A percentile compares a stretch with the other conserved stretches of the same genome.
Conservation (phyloP, 2,329 filamentous ascomycete genomes). For the Neopestalotiopsis rosae region DNA sequence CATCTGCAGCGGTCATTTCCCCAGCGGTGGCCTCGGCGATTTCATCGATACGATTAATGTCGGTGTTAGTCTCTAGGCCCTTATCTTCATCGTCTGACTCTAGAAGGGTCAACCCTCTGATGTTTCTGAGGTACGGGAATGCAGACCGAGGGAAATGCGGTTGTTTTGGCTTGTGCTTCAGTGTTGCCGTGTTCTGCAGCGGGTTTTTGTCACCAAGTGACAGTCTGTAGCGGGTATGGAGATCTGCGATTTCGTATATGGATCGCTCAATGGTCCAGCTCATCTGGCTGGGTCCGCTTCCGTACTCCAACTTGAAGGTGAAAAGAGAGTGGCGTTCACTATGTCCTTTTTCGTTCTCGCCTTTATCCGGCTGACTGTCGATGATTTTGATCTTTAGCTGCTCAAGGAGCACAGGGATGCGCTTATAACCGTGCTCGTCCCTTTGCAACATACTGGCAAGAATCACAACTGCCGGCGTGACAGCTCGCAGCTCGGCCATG, state of each 20-base stretch:
- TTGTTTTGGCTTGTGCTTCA: constrained; percentile 75
- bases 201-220: constrained; percentile 85
- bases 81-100: constrained; percentile 76
- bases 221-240: constrained; percentile 93
- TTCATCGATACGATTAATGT: constrained; percentile 29
- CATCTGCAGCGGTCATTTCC: constrained; percentile 59
- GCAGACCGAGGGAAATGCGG: constrained; percentile 89
- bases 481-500: constrained; percentile 92
- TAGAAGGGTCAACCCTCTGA: constrained; percentile 72
- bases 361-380: constrained; percentile 75
- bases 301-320: constrained; percentile 92
- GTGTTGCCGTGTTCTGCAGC: constrained; percentile 69
- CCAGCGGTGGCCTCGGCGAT: constrained; percentile 47
- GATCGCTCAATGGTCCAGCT: constrained; percentile 92
- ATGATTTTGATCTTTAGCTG: constrained; percentile 89
- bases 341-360: constrained; percentile 65
- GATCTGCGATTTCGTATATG: constrained; percentile 86
- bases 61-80: constrained; percentile 43
- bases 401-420: constrained; percentile 92
- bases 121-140: constrained; percentile 86
- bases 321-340: constrained; percentile 81
- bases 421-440: constrained; percentile 93
- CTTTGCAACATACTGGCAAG: constrained; percentile 97
- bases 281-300: constrained; percentile 94
- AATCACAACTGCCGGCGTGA: constrained; percentile 90